These are phyloP conservation scores for Gracilaria gracilis DNA, from an alignment of 23 red algal genomes.

Conservation along the genomic window DNA sequence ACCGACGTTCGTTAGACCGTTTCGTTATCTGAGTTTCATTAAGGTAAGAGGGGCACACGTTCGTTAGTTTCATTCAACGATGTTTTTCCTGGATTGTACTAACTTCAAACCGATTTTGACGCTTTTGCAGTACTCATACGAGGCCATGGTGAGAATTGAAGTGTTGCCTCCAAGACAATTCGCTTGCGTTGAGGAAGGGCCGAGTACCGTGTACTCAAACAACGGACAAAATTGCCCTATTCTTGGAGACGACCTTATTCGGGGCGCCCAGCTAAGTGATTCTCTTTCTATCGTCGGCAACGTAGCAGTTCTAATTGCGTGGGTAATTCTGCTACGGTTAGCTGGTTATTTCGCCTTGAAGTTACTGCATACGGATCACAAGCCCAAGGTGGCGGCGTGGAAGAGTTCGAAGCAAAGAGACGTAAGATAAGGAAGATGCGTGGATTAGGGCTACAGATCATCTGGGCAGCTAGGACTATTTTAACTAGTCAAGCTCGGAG, in stretches of 20 bases:
- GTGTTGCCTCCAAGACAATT: slow-evolving; percentile 70
- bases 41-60: slow-evolving; percentile 3
- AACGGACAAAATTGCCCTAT: slow-evolving; percentile 66
- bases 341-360: slow-evolving; percentile 76
- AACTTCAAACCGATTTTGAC: neutral
- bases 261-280: slow-evolving; percentile 59
- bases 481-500: too few species aligned
- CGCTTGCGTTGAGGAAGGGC: slow-evolving; percentile 35
- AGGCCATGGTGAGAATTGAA: slow-evolving; percentile 75
- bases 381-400: slow-evolving; percentile 58
- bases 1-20: slow-evolving; percentile 68
- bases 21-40: slow-evolving; percentile 86
- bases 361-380: slow-evolving; percentile 67
- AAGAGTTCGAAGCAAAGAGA: neutral
- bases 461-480: too few species aligned
- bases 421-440: too few species aligned
- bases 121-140: slow-evolving; percentile 63
- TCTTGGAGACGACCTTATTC: slow-evolving; percentile 41
- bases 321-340: slow-evolving; percentile 65
- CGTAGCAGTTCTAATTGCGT: slow-evolving; percentile 65
- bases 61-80: neutral
- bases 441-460: too few species aligned
- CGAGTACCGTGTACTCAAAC: slow-evolving; percentile 69
- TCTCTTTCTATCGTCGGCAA: slow-evolving; percentile 51
- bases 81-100: neutral